These are phyloP conservation scores for Fusarium keratoplasticum DNA, from an alignment of 2,329 filamentous ascomycete species.

Conservation along the genomic window DNA sequence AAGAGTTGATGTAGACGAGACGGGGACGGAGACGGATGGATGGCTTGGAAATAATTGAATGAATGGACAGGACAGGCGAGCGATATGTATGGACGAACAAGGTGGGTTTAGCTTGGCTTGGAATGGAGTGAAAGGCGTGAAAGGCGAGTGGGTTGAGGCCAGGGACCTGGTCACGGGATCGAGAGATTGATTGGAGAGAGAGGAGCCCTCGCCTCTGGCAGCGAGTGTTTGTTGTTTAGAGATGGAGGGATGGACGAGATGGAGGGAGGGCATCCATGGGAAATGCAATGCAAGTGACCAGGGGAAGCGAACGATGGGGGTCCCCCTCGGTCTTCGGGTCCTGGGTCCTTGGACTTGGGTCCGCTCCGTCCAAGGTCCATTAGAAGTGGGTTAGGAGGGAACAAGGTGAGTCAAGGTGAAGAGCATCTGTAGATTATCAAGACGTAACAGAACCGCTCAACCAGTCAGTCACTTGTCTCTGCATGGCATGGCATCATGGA, in stretches of 20 bases:
- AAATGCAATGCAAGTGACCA: conserved; percentile 8
- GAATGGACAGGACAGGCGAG: conserved; percentile 2
- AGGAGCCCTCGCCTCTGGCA: not conserved
- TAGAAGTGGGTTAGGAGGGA: not conserved
- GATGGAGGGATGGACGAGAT: not conserved
- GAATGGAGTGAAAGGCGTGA: conserved; percentile 1
- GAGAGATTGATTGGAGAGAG: conserved; percentile 11
- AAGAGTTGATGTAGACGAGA: not conserved
- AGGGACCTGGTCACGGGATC: conserved; percentile 21
- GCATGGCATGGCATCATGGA: conserved; percentile 7
- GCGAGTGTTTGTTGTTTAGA: not conserved
- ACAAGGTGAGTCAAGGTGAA: not conserved
- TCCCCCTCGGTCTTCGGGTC: not conserved
- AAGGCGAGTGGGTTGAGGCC: conserved; percentile 4
- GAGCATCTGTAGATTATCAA: not conserved
- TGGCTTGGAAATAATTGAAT: conserved; percentile 1
- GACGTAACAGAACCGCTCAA: not conserved
- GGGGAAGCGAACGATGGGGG: conserved; percentile 7
- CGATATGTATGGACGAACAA: conserved; percentile 2
- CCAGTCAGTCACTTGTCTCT: not conserved
- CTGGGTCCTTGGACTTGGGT: not conserved
- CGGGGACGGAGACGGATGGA: not conserved
- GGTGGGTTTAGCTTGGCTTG: conserved; percentile 8
- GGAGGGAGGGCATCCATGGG: not conserved
- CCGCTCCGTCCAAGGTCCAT: not conserved